Conservation (phyloP, 169 alveolate genomes). For the Plasmodium ovale region DNA sequence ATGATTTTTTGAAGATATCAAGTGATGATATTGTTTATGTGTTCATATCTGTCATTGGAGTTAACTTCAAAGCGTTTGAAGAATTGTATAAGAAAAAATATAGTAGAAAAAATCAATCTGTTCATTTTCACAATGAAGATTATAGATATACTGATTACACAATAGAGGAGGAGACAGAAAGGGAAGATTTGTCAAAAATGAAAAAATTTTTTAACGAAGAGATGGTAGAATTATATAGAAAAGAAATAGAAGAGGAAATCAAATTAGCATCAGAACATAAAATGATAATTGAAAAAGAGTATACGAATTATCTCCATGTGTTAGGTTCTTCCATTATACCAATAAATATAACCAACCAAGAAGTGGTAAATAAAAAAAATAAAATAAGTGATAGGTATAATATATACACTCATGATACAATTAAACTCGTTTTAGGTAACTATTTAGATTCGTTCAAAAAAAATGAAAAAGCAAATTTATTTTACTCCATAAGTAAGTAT, state of each 20-base stretch:
- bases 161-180: background rate
- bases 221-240: background rate
- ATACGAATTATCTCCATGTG: slow-evolving; percentile 27
- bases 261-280: background rate
- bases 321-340: slow-evolving; percentile 63
- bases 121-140: background rate
- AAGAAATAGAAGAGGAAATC: slow-evolving; percentile 1
- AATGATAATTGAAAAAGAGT: slow-evolving; percentile 9
- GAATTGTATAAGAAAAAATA: background rate
- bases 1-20: slow-evolving; percentile 28
- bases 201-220: background rate
- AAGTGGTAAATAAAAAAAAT: background rate
- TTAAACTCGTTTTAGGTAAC: slow-evolving; percentile 16
- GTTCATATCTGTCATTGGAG: slow-evolving; percentile 58
- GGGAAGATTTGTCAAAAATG: background rate
- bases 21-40: slow-evolving; percentile 38
- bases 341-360: slow-evolving; percentile 4
- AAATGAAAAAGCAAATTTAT: slow-evolving; percentile 40
- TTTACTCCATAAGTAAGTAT: slow-evolving; percentile 29
- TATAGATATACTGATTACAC: background rate
- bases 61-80: slow-evolving; percentile 24
- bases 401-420: slow-evolving; percentile 44
- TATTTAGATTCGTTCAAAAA: slow-evolving; percentile 40
- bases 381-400: slow-evolving; percentile 18
- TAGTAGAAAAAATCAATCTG: background rate